These are phyloP conservation scores for Neonectria faginata DNA, from an alignment of 2,329 filamentous ascomycete genomes.

Conservation along the genomic window DNA sequence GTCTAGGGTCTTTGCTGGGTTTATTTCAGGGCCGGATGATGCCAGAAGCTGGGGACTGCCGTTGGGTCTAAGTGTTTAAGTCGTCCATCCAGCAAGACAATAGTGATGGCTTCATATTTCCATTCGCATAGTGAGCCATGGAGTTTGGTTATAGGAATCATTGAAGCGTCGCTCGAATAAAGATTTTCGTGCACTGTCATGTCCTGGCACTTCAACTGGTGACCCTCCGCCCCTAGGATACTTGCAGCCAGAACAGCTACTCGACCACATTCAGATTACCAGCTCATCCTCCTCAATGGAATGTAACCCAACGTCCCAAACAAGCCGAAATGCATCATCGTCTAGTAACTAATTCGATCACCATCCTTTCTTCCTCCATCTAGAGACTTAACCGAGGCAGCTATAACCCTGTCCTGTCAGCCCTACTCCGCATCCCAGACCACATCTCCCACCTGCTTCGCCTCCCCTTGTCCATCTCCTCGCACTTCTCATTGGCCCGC, in stretches of 20 bases:
- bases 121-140: neutral
- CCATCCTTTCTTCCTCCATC: neutral
- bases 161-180: neutral
- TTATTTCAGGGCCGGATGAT: neutral
- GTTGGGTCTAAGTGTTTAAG: neutral
- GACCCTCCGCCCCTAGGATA: too few species aligned
- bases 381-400: neutral
- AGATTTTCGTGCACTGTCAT: too few species aligned
- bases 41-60: neutral
- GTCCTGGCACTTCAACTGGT: neutral
- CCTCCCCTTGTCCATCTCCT: neutral
- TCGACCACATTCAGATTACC: neutral
- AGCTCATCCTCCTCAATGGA: neutral
- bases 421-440: slow-evolving; percentile 3
- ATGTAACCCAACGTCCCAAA: neutral
- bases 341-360: neutral
- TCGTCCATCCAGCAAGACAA: neutral
- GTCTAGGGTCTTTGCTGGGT: neutral
- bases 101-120: neutral
- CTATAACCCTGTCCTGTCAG: slow-evolving; percentile 5
- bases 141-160: neutral
- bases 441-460: neutral
- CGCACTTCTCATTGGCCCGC: slow-evolving; percentile 33
- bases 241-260: too few species aligned
- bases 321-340: neutral